Evolutionary conservation across 805 yeast species (phyloP).

Genomic region (Candida argentea): DNA sequence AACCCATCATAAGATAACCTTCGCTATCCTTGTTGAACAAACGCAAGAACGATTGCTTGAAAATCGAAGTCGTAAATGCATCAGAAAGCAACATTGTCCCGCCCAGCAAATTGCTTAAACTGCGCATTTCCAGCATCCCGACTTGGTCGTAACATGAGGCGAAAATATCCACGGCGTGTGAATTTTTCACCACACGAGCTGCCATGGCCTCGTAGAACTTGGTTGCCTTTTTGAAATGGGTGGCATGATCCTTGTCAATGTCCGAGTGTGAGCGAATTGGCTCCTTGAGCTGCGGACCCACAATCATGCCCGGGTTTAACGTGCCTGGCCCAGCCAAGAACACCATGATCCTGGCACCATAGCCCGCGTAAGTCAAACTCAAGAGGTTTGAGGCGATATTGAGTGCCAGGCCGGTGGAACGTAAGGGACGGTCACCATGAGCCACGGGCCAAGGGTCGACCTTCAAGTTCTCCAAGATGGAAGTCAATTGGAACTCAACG

Average conservation of each 20-base stretch:
- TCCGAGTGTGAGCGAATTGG: conserved; percentile 97
- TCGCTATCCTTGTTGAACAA: conserved; percentile 80
- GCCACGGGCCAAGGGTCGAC: conserved; percentile 86
- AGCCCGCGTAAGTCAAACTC: conserved; percentile 74
- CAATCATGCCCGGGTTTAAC: conserved; percentile 89
- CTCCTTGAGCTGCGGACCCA: conserved; percentile 82
- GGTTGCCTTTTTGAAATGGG: conserved; percentile 77
- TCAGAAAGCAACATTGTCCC: conserved; percentile 84
- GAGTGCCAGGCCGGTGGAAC: conserved; percentile 91
- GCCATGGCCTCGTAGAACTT: conserved; percentile 73
- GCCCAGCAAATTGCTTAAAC: conserved; percentile 76
- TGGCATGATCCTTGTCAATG: conserved; percentile 68
- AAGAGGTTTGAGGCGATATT: conserved; percentile 73
- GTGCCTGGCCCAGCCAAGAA: conserved; percentile 96
- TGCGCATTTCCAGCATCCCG: conserved; percentile 90
- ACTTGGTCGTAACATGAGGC: conserved; percentile 96
- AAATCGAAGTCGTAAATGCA: conserved; percentile 89
- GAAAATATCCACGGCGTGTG: conserved; percentile 80
- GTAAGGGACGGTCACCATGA: conserved; percentile 71
- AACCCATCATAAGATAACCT: conserved; percentile 81
- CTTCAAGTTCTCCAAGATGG: conserved; percentile 65
- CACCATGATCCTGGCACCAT: conserved; percentile 81
- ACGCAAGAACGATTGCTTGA: conserved; percentile 84
- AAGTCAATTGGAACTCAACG: conserved; percentile 77
- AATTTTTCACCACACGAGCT: conserved; percentile 54